Conservation (phyloP, 2,329 filamentous ascomycete genomes). For the Scedosporium apiospermum region DNA sequence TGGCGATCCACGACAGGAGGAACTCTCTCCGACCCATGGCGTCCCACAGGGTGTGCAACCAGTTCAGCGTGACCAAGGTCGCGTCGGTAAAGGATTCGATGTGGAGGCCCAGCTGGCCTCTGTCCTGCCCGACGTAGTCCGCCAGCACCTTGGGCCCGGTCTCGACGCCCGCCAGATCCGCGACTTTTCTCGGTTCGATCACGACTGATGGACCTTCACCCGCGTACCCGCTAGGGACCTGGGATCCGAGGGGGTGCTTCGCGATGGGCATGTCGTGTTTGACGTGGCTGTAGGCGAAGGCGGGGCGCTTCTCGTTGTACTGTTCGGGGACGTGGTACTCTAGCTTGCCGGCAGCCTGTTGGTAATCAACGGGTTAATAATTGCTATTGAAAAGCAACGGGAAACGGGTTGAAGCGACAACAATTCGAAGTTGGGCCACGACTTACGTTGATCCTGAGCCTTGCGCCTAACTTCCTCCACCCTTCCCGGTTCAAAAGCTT, state of each 20-base stretch:
- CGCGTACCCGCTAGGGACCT: neutral
- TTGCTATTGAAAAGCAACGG: neutral
- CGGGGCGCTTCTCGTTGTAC: conserved; percentile 23
- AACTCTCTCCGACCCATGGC: conserved; percentile 31
- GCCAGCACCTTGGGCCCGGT: conserved; percentile 16
- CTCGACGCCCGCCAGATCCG: neutral
- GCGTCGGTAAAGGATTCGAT: conserved; percentile 38
- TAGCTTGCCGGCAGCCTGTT: conserved; percentile 15
- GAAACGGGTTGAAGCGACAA: conserved; percentile 13
- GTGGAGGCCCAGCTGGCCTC: conserved; percentile 36
- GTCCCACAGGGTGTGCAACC: conserved; percentile 38
- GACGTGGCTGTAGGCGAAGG: conserved; percentile 29
- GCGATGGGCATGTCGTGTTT: conserved; percentile 23
- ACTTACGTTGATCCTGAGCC: neutral
- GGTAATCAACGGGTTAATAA: neutral
- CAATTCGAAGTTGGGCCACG: neutral
- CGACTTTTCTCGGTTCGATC: neutral
- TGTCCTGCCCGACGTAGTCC: conserved; percentile 31
- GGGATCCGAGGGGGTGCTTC: conserved; percentile 28
- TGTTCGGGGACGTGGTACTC: conserved; percentile 21
- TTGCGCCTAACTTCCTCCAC: neutral
- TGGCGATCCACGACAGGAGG: conserved; percentile 34
- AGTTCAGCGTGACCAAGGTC: conserved; percentile 36
- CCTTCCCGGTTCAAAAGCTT: neutral
- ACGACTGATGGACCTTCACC: neutral